Evolutionary conservation across 1,284 basidiomycete genomes (phyloP).

Genomic region (Boletus sp.): DNA sequence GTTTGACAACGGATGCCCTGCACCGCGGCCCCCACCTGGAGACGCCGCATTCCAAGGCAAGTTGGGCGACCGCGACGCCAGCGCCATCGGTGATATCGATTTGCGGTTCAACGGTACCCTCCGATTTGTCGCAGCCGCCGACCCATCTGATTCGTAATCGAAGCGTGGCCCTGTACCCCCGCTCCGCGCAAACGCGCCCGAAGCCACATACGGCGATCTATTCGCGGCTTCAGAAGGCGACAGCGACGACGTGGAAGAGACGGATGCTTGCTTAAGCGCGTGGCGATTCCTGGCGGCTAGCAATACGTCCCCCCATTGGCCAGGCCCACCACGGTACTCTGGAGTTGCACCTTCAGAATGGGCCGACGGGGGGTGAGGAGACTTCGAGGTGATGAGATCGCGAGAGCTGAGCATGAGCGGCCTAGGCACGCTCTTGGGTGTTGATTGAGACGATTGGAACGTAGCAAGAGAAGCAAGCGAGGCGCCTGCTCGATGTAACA

Average conservation of each 20-base stretch:
- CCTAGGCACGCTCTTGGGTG: conserved; percentile 44
- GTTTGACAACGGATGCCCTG: conserved; percentile 14
- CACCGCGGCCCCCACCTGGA: conserved; percentile 1
- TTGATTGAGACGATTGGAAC: conserved; percentile 29
- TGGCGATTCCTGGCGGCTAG: conserved; percentile 35
- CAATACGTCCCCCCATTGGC: conserved; percentile 50
- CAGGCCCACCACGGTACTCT: conserved; percentile 16
- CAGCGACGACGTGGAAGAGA: conserved; percentile 60
- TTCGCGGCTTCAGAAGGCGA: conserved; percentile 46
- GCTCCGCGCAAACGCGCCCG: conserved; percentile 14
- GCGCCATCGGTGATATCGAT: conserved; percentile 70
- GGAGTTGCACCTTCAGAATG: conserved; percentile 40
- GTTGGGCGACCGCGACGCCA: conserved; percentile 39
- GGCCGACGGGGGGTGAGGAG: conserved; percentile 19
- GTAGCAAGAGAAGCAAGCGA: conserved; percentile 44
- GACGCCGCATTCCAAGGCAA: conserved; percentile 20
- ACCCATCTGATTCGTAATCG: conserved; percentile 53
- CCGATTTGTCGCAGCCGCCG: conserved; percentile 39
- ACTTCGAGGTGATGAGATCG: conserved; percentile 38
- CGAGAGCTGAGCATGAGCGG: conserved; percentile 54
- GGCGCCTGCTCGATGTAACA: conserved; percentile 36
- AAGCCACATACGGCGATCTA: conserved; percentile 16
- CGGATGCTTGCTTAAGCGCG: conserved; percentile 46
- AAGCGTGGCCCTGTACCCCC: conserved; percentile 33
- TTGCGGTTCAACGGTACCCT: conserved; percentile 60